Evolutionary conservation across 1,139 yeast genomes (phyloP).

Genomic region (Yamadazyma conglobata): DNA sequence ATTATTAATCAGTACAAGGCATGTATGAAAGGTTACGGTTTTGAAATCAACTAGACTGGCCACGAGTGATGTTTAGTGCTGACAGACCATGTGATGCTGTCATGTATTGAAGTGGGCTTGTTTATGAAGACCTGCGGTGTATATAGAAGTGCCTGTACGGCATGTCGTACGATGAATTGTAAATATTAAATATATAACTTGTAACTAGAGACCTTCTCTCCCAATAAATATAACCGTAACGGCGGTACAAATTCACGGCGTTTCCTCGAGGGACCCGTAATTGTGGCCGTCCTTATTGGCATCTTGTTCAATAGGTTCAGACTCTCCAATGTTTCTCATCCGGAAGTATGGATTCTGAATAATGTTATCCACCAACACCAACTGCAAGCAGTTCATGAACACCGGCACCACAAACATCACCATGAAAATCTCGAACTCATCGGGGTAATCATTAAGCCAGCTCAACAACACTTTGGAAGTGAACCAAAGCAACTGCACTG

Average conservation of each 20-base stretch:
- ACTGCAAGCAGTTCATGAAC: conserved; percentile 81
- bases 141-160: too few species aligned
- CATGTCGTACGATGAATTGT: too few species aligned
- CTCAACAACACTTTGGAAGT: conserved; percentile 51
- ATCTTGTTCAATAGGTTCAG: too few species aligned
- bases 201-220: background rate
- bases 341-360: conserved; percentile 52
- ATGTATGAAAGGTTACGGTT: conserved; percentile 94
- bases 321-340: conserved; percentile 13
- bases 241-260: too few species aligned
- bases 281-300: conserved; percentile 2
- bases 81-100: too few species aligned
- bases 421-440: conserved; percentile 72
- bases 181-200: too few species aligned
- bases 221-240: too few species aligned
- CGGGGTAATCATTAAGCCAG: conserved; percentile 78
- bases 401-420: conserved; percentile 83
- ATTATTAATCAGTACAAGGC: conserved; percentile 67
- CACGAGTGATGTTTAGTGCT: too few species aligned
- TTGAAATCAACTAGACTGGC: conserved; percentile 36
- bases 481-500: conserved; percentile 40
- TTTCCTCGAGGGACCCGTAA: background rate
- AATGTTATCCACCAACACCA: conserved; percentile 80
- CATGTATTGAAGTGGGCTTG: too few species aligned
- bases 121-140: too few species aligned